Evolutionary conservation across 345 rosid species (phyloP).

Genomic region (Heritiera fomes): DNA sequence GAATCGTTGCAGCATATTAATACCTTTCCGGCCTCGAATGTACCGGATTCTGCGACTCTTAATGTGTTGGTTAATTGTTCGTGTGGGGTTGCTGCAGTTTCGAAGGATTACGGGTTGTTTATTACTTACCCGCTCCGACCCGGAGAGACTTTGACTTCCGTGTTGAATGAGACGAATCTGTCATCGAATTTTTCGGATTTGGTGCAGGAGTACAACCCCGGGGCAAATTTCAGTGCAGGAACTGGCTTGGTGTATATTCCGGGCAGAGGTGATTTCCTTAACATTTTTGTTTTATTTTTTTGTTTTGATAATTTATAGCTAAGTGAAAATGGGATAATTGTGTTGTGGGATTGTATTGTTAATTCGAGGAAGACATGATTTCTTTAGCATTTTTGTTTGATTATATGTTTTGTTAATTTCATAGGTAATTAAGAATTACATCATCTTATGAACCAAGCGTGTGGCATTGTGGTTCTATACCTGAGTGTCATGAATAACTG

Average conservation of each 20-base stretch:
- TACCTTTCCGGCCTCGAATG: slow-evolving; percentile 21
- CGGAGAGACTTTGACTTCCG: slow-evolving; percentile 47
- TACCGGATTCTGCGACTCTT: slow-evolving; percentile 42
- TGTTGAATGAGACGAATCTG: slow-evolving; percentile 44
- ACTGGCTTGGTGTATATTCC: slow-evolving; percentile 73
- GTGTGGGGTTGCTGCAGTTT: slow-evolving; percentile 45
- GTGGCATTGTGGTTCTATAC: slow-evolving; percentile 9
- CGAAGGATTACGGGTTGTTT: slow-evolving; percentile 58
- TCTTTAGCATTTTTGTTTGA: no score
- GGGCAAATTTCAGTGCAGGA: slow-evolving; percentile 58
- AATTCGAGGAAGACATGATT: no score
- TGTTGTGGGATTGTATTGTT: no score
- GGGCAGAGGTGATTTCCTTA: slow-evolving; percentile 48
- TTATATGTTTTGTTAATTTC: no score
- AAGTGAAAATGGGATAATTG: not conserved
- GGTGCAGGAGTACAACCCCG: slow-evolving; percentile 59
- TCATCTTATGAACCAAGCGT: not conserved
- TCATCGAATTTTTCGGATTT: slow-evolving; percentile 29
- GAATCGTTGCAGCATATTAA: slow-evolving; percentile 37
- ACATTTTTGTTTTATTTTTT: not conserved
- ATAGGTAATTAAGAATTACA: no score
- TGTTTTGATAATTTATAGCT: not conserved
- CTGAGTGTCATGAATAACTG: not conserved
- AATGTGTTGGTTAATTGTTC: slow-evolving; percentile 68
- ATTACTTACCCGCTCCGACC: slow-evolving; percentile 58